phyloP scores from a whole-genome alignment of 2,329 filamentous ascomycete species.

The Fusarium tjaetaba region DNA sequence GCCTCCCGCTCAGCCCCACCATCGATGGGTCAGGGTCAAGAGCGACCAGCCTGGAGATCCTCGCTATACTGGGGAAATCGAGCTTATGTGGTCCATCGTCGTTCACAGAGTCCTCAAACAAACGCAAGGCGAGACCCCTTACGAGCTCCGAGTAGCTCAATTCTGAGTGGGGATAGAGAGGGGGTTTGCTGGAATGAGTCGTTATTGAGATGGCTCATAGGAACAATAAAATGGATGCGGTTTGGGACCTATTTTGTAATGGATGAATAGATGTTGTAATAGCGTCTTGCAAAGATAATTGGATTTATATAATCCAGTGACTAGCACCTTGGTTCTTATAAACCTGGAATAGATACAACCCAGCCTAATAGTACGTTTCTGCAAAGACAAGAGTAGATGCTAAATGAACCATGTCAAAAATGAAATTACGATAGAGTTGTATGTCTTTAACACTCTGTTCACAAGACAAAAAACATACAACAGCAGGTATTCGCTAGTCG shows the following conservation, averaged over 20 bases:
- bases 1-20: background rate
- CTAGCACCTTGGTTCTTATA: background rate
- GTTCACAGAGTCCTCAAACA: background rate
- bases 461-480: slow-evolving; percentile 7
- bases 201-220: background rate
- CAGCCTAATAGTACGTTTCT: fast-evolving
- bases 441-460: background rate
- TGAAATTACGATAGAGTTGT: background rate
- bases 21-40: background rate
- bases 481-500: slow-evolving; percentile 8
- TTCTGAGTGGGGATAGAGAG: background rate
- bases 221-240: background rate
- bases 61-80: background rate
- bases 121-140: background rate
- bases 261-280: background rate
- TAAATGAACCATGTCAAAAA: background rate
- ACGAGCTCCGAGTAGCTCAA: background rate
- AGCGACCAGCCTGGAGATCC: background rate
- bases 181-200: background rate
- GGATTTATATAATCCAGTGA: background rate
- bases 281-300: background rate
- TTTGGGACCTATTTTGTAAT: no score
- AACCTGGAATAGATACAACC: background rate
- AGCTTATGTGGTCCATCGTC: background rate
- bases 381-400: fast-evolving